Evolutionary conservation across 2,329 filamentous ascomycete genomes (phyloP), one percentile per base, ranked within the genome.

Genomic region (Fusarium tuaranense): DNA sequence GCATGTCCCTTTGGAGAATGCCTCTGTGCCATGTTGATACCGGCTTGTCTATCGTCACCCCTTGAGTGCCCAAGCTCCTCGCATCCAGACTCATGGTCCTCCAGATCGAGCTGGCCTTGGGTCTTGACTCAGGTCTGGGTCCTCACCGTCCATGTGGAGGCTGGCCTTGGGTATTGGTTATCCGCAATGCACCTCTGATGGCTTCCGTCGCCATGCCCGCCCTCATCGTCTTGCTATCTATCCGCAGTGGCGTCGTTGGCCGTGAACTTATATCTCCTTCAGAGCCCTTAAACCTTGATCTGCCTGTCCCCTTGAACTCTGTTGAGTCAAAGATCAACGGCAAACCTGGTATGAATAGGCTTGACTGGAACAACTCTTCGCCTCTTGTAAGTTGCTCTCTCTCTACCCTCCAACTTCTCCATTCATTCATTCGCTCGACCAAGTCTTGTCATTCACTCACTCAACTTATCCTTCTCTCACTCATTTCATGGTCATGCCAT

Each of bases 151-250:
- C 36, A 67, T 39, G 38, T 69, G 60, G 63, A 62, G 68, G 32
- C 32, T 25, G 68, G 32, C 32, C 30, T 46, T 41, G 22, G 27
- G 12, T 41, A 27, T 27, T 59, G 22, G 25, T 41, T 14, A 8
- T 70, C 38, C 25, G 27, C 51, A 41, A 67, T 71, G 64, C 66
- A 62, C 60, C 65, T 55, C 32, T 59, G 48, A 38, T 65, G 62
- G 63, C 48, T 73, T 69, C 62, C 63, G 36, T 76, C 67, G 63
- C 74, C 57, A 69, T 74, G 68, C 32, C 74, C 74, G 60, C 71
- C 68, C 55, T 69, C 59, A 51, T 68, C 48, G 64, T 63, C 57
- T 62, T 53, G 57, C 57, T 74, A 30, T 22, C 46, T 51, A 48
- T 63, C 61, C 65, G 27, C 22, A 57, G 74, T 73, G 69, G 77